phyloP scores from a whole-genome alignment of 805 yeast species.

The Yarrowia sp. region DNA sequence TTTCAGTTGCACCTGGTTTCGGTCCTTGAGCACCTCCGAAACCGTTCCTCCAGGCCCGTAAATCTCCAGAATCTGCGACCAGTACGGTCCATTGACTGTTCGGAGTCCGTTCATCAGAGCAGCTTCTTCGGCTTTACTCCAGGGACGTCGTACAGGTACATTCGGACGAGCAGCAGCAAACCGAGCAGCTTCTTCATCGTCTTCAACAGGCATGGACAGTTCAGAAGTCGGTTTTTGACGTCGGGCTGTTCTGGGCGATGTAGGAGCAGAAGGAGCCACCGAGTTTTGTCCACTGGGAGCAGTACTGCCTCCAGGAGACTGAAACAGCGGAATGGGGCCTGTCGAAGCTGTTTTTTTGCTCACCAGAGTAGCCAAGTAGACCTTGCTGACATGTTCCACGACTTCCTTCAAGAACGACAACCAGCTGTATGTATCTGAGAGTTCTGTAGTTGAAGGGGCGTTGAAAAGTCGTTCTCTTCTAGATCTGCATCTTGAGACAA shows the following conservation, averaged over 20 bases:
- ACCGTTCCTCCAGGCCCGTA: conserved; percentile 92
- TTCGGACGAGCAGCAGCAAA: conserved; percentile 31
- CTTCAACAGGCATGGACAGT: not conserved
- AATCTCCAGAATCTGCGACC: conserved; percentile 87
- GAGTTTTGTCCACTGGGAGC: conserved; percentile 1
- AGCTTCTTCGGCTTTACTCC: conserved; percentile 87
- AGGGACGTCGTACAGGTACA: conserved; percentile 53
- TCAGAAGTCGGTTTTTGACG: not conserved
- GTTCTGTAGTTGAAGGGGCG: conserved; percentile 47
- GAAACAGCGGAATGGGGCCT: not conserved
- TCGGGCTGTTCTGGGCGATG: not conserved
- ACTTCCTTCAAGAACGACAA: conserved; percentile 74
- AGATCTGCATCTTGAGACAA: conserved; percentile 67
- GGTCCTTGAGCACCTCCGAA: conserved; percentile 76
- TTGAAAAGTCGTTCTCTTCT: conserved; percentile 61
- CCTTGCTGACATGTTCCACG: conserved; percentile 65
- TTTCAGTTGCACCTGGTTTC: conserved; percentile 88
- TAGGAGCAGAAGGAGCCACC: not conserved
- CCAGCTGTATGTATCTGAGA: conserved; percentile 82
- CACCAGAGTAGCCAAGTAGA: conserved; percentile 3
- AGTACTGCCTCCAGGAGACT: not conserved
- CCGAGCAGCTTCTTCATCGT: conserved; percentile 16
- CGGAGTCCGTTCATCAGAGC: conserved; percentile 80
- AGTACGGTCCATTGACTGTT: conserved; percentile 76
- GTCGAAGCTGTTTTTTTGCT: not conserved